Base-by-base conservation (phyloP, 208 protist species). In the Leptomonas pyrrhocoris region DNA sequence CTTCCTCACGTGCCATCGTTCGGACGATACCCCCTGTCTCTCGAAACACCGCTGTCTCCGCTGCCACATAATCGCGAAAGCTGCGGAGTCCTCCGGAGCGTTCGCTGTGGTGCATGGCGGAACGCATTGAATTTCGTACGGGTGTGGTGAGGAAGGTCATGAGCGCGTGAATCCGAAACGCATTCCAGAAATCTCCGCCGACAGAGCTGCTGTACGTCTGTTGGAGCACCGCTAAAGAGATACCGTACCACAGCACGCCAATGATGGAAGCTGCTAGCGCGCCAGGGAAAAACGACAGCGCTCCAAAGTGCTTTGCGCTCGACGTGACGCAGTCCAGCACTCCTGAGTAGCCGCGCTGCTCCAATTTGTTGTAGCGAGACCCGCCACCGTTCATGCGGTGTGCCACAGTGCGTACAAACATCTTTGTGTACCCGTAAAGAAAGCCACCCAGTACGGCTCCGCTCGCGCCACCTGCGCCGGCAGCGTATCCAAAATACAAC, bases 121-220 rank as follows among this genome's bases (percentile, higher is more conserved):
- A 95, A n/a, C 86, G 86, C 68, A 94, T 85, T 7, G 76, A 78
- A 59, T 95, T 97, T 16, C 92, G 92, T 58, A 95, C 13, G 2
- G 92, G 89, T n/a, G 78, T 64, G 36, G 88, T 92, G 18, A 87
- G 59, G 74, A 97, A 94, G 7, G 88, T 89, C 82, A 97, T 69
- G 61, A 94, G 84, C 0, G 89, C 81, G 68, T 97, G 89, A 34
- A 81, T 70, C 23, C 86, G 84, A 65, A 94, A 90, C 8, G 92
- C 89, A 19, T 72, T 75, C 77, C 81, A 91, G 57, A 75, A 76
- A 60, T 92, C 84, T 6, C 40, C 70, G 23, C 67, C 79, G 70
- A 92, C 93, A 40, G 72, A 74, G 75, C 73, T 30, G 23, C 72
- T 63, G 64, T 78, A 68, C 53, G 49, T 73, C 46, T 83, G 82